Percentiles rank a stretch among this genome's conserved stretches.
phyloP scores from a whole-genome alignment of 2,329 filamentous ascomycete species.

The Calonectria ilicicola region DNA sequence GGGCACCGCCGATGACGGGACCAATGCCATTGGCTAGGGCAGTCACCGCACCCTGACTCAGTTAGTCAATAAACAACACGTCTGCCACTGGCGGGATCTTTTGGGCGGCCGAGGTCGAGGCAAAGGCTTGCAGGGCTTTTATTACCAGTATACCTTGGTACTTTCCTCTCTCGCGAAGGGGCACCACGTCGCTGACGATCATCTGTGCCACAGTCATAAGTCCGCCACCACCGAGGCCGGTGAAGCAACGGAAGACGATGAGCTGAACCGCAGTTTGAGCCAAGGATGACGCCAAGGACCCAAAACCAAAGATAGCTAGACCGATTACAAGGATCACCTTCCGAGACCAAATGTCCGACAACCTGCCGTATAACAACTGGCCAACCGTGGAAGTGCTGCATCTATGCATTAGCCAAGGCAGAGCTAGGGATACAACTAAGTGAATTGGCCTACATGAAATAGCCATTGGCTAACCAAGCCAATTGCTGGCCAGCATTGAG shows the following conservation, averaged over 20 bases:
- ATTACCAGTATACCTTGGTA: constrained; percentile 73
- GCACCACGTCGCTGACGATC: constrained; percentile 77
- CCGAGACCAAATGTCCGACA: constrained; percentile 61
- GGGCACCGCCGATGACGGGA: constrained; percentile 64
- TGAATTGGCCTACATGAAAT: constrained; percentile 60
- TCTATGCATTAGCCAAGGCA: neutral
- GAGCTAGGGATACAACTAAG: neutral
- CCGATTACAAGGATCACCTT: constrained; percentile 54
- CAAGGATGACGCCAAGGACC: constrained; percentile 55
- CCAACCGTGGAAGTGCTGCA: neutral
- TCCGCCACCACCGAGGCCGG: constrained; percentile 75
- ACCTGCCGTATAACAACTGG: constrained; percentile 58
- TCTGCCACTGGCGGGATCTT: neutral
- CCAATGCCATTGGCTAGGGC: constrained; percentile 67
- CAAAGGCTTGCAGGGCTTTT: neutral
- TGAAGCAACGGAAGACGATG: constrained; percentile 55
- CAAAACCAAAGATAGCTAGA: constrained; percentile 56
- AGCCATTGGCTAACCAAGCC: constrained; percentile 67
- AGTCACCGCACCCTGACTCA: constrained; percentile 58
- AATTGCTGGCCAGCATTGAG: constrained; percentile 61
- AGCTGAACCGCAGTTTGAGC: constrained; percentile 45
- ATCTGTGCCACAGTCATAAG: constrained; percentile 78
- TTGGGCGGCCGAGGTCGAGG: neutral
- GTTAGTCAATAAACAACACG: neutral
- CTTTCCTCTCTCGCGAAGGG: constrained; percentile 75